phyloP scores from a whole-genome alignment of 2,329 filamentous ascomycete genomes.

The Neonectria hederae region DNA sequence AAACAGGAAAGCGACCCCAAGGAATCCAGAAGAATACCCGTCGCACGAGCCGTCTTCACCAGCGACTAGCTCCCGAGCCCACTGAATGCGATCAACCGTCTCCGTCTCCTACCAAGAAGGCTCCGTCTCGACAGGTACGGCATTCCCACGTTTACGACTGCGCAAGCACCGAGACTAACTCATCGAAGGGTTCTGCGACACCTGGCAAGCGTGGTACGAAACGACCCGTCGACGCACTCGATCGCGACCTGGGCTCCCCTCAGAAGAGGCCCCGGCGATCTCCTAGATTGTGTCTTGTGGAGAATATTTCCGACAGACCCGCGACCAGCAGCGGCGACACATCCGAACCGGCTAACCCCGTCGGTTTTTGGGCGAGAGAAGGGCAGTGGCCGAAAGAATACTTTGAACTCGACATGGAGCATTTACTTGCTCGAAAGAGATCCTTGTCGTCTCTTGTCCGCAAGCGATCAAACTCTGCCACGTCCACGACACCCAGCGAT shows the following conservation, averaged over 20 bases:
- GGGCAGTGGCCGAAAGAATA: constrained; percentile 13
- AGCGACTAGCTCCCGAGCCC: neutral
- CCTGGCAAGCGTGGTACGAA: constrained; percentile 14
- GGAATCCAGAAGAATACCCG: neutral
- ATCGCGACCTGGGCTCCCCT: constrained; percentile 8
- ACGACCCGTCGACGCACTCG: constrained; percentile 3
- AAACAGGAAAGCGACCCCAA: constrained; percentile 15
- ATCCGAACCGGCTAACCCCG: constrained; percentile 2
- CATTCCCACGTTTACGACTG: constrained; percentile 2
- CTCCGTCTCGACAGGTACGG: constrained; percentile 11
- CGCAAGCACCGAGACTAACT: constrained; percentile 2
- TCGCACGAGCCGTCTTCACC: neutral
- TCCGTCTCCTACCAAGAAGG: constrained; percentile 9
- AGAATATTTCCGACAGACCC: constrained; percentile 10
- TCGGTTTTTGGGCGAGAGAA: constrained; percentile 23
- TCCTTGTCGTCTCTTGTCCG: constrained; percentile 9
- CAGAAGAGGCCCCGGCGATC: constrained; percentile 10
- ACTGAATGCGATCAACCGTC: constrained; percentile 8
- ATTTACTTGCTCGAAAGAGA: constrained; percentile 20
- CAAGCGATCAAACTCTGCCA: constrained; percentile 26
- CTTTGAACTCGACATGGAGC: constrained; percentile 13
- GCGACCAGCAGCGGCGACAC: neutral
- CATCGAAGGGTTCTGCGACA: constrained; percentile 8
- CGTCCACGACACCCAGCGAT: too few species aligned
- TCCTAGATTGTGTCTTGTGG: constrained; percentile 6